A percentile compares a stretch with the other conserved stretches of the same genome.
Evolutionary conservation across 2,329 filamentous ascomycete species (phyloP).

Genomic region (Emericellopsis cladophorae): DNA sequence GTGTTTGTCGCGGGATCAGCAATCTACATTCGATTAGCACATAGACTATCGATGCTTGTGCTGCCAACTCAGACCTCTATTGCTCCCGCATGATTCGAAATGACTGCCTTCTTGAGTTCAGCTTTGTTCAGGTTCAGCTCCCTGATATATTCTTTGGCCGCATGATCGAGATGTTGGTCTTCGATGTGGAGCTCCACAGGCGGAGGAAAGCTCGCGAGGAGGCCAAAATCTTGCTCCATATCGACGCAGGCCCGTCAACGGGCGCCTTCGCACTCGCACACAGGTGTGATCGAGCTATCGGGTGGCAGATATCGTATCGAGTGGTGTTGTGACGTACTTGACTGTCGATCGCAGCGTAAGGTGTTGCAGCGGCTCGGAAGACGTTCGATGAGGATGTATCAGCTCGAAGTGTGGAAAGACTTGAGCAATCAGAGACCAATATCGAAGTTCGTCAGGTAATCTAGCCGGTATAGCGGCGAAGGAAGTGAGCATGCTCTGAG

Average conservation of each 20-base stretch:
- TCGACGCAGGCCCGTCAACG: not conserved
- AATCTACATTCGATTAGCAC: slow-evolving; percentile 16
- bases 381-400: too few species aligned
- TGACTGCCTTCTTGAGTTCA: slow-evolving; percentile 14
- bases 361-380: too few species aligned
- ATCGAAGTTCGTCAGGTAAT: too few species aligned
- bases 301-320: not conserved
- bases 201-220: slow-evolving; percentile 29
- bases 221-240: slow-evolving; percentile 15
- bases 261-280: too few species aligned
- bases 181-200: slow-evolving; percentile 11
- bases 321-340: not conserved
- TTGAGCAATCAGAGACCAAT: too few species aligned
- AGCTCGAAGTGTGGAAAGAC: too few species aligned
- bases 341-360: too few species aligned
- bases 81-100: slow-evolving; percentile 20
- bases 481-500: too few species aligned
- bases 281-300: not conserved
- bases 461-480: too few species aligned
- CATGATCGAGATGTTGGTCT: slow-evolving; percentile 23
- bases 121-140: slow-evolving; percentile 23
- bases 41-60: not conserved
- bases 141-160: slow-evolving; percentile 22
- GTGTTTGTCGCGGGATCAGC: slow-evolving; percentile 36
- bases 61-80: slow-evolving; percentile 21